These are phyloP conservation scores for Cladorrhinum sp. DNA, from an alignment of 2,329 filamentous ascomycete genomes.

Conservation along the genomic window DNA sequence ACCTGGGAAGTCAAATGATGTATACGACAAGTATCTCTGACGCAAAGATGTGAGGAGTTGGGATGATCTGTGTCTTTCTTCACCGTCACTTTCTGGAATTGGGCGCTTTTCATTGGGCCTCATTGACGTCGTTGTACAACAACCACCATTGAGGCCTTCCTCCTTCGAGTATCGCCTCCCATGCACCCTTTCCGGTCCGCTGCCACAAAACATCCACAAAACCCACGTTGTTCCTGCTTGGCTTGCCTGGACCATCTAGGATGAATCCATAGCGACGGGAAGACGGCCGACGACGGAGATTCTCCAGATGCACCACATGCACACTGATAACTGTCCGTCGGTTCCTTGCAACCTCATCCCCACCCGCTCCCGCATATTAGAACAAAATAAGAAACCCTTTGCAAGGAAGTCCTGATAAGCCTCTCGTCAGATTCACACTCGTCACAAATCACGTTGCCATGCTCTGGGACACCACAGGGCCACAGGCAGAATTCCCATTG, in stretches of 20 bases:
- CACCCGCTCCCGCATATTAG: background rate
- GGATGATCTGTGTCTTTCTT: background rate
- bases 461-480: slow-evolving; percentile 13
- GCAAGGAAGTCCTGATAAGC: slow-evolving; percentile 2
- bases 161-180: slow-evolving; percentile 4
- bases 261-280: background rate
- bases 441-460: slow-evolving; percentile 19
- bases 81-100: background rate
- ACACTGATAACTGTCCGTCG: background rate
- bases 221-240: slow-evolving; percentile 5
- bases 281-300: background rate
- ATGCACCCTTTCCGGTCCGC: slow-evolving; percentile 8
- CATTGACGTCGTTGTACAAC: slow-evolving; percentile 8
- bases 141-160: background rate
- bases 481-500: slow-evolving; percentile 20
- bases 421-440: background rate
- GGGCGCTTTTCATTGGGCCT: background rate
- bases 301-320: background rate
- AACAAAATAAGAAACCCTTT: background rate
- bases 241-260: background rate
- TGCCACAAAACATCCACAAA: background rate
- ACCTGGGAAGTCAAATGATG: background rate
- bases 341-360: slow-evolving; percentile 6
- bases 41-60: background rate
- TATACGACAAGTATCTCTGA: background rate